Conservation (phyloP, 1,139 yeast genomes). For the Geotrichum histeridarum region DNA sequence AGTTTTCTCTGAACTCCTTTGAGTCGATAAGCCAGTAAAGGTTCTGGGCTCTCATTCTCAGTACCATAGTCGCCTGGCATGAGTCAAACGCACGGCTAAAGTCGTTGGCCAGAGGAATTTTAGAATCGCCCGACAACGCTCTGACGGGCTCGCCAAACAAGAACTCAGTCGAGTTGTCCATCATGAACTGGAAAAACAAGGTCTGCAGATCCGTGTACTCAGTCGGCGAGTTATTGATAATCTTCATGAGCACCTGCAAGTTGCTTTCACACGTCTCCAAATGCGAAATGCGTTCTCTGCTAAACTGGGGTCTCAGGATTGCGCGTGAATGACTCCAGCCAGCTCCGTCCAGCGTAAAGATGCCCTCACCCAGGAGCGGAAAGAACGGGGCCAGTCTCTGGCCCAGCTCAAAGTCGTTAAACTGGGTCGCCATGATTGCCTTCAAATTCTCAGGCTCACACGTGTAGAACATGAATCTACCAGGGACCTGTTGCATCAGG, state of each 20-base stretch:
- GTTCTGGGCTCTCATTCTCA: slow-evolving; percentile 39
- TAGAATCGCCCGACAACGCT: slow-evolving; percentile 31
- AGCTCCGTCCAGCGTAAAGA: slow-evolving; percentile 52
- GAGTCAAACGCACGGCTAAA: slow-evolving; percentile 47
- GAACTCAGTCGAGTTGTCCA: slow-evolving; percentile 59
- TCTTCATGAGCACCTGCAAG: slow-evolving; percentile 37
- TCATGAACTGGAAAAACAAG: slow-evolving; percentile 48
- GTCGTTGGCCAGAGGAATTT: slow-evolving; percentile 26
- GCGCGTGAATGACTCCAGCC: slow-evolving; percentile 58
- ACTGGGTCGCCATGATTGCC: slow-evolving; percentile 39
- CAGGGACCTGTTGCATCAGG: slow-evolving; percentile 5
- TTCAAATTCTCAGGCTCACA: slow-evolving; percentile 46
- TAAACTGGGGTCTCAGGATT: slow-evolving; percentile 55
- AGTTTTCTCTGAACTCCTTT: slow-evolving; percentile 35
- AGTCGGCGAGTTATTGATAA: slow-evolving; percentile 23
- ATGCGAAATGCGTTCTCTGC: slow-evolving; percentile 51
- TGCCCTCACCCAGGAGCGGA: slow-evolving; percentile 52
- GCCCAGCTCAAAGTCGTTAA: slow-evolving; percentile 50
- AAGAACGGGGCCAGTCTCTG: slow-evolving; percentile 42
- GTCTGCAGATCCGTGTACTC: slow-evolving; percentile 44
- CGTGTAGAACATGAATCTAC: slow-evolving; percentile 31
- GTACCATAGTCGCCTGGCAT: slow-evolving; percentile 41
- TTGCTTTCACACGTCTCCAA: slow-evolving; percentile 43
- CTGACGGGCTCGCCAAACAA: slow-evolving; percentile 51
- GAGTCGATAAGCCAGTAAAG: slow-evolving; percentile 39